Conservation (phyloP, 768 basidiomycete genomes). For the Hygrophoropsis aurantiaca region DNA sequence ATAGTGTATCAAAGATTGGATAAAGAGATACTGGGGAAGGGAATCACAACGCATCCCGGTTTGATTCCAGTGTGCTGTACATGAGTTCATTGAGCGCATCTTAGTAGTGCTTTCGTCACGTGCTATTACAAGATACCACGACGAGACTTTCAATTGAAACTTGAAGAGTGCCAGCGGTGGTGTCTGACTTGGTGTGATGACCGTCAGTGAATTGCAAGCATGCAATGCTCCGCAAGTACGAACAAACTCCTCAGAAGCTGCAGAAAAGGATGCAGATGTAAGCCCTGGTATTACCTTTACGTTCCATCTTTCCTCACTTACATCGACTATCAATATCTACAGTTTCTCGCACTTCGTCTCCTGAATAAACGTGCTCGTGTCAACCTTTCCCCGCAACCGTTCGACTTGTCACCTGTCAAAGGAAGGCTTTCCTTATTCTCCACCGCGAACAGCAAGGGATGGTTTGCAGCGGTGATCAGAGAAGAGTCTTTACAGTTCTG, state of each 20-base stretch:
- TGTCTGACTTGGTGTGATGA: conserved; percentile 1
- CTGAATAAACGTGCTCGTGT: conserved; percentile 65
- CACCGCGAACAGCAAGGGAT: conserved; percentile 58
- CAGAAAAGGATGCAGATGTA: conserved; percentile 32
- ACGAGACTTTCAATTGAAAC: too few species aligned
- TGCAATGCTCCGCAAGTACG: conserved; percentile 21
- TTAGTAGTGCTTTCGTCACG: too few species aligned
- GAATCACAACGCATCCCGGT: too few species aligned
- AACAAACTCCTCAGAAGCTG: conserved; percentile 19
- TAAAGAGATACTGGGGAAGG: too few species aligned
- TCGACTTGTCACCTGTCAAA: conserved; percentile 41
- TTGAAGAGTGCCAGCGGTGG: too few species aligned
- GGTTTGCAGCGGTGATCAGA: conserved; percentile 64
- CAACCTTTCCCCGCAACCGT: conserved; percentile 52
- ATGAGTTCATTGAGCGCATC: too few species aligned
- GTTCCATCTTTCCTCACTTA: background rate
- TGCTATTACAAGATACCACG: too few species aligned
- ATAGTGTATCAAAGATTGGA: too few species aligned
- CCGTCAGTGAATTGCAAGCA: conserved; percentile 32
- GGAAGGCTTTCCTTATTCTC: conserved; percentile 56
- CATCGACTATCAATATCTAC: conserved; percentile 4
- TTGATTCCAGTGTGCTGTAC: too few species aligned
- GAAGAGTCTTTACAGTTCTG: conserved; percentile 35
- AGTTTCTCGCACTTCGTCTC: conserved; percentile 41
- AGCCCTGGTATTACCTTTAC: conserved; percentile 4